Evolutionary conservation across 2,329 filamentous ascomycete genomes (phyloP), one percentile per base, ranked within the genome.

Genomic region (Apiospora saccharicola): DNA sequence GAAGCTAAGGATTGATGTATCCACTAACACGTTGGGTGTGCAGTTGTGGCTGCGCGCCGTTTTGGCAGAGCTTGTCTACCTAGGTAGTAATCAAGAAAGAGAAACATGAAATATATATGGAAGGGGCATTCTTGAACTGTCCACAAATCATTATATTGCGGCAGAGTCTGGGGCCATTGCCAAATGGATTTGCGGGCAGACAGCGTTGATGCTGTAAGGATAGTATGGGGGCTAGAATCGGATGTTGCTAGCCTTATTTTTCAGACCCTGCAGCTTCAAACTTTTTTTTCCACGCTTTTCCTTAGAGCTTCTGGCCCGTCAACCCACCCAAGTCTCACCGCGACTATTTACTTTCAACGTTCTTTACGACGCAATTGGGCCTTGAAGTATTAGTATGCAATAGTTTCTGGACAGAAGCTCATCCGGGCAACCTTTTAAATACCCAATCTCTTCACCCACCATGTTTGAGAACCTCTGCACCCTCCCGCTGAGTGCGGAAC

Each of bases 391-490:
- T 41, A 64, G 19, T n/a, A 64, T 64, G 57, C 22, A 34, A 64
- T 64, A 64, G 34, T 41, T 14, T 41, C 7, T 64, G 34, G 34
- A 22, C 57, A 2, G 8, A 10, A 24, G 57, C 57, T 64, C 34
- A 30, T 19, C 4, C n/a, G 57, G 57, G 57, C 57, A 10, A 4
- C n/a, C 41, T 12, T 64, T 64, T n/a, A n/a, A 64, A 14, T n/a
- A 43, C 7, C 41, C 67, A 68, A 19, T 68, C 12, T 26, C 3
- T 41, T 51, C 67, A 19, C 43, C 44, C 75, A 77, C 75, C 78
- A 97, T 97, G 94, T 94, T 97, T 80, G 95, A 98, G 82, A 97
- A 94, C 75, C 89, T 97, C 75, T 98, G 96, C 87, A 94, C 93
- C 37, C 90, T 98, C 67, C 95, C 95, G 75, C 90, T 98, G 67